Conservation (phyloP, 2,329 filamentous ascomycete genomes). For the Akanthomyces muscarius region DNA sequence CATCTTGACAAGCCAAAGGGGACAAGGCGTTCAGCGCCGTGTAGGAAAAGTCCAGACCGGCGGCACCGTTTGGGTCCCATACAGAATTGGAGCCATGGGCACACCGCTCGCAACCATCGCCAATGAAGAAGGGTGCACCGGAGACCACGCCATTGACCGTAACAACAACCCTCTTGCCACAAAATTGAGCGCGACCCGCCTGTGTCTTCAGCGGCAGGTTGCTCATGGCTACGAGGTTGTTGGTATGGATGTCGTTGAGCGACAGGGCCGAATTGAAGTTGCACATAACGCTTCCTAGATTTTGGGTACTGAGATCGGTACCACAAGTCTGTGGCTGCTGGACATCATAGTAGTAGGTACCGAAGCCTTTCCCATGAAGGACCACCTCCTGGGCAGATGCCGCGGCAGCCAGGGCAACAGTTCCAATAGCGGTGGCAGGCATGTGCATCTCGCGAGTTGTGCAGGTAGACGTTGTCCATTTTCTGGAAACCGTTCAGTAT, state of each 20-base stretch:
- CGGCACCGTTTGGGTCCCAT: too few relatives aligned
- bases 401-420: background rate
- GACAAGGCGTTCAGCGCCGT: too few relatives aligned
- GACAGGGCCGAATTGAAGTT: slow-evolving; percentile 5
- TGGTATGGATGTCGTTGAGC: background rate
- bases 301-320: slow-evolving; percentile 8
- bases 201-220: too few relatives aligned
- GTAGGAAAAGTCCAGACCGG: too few relatives aligned
- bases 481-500: background rate
- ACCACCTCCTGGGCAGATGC: slow-evolving; percentile 11
- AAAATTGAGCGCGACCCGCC: too few relatives aligned
- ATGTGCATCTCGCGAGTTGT: background rate
- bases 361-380: slow-evolving; percentile 17
- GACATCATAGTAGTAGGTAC: slow-evolving; percentile 20
- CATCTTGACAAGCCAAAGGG: too few relatives aligned
- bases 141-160: too few relatives aligned
- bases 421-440: background rate
- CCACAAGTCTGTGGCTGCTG: slow-evolving; percentile 8
- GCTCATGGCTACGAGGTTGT: too few relatives aligned
- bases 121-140: too few relatives aligned
- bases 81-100: too few relatives aligned
- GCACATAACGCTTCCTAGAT: slow-evolving; percentile 16
- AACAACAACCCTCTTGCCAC: too few relatives aligned
- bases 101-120: too few relatives aligned
- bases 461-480: background rate